Conservation (phyloP, 2,329 filamentous ascomycete genomes). For the Sporothrix brasiliensis region DNA sequence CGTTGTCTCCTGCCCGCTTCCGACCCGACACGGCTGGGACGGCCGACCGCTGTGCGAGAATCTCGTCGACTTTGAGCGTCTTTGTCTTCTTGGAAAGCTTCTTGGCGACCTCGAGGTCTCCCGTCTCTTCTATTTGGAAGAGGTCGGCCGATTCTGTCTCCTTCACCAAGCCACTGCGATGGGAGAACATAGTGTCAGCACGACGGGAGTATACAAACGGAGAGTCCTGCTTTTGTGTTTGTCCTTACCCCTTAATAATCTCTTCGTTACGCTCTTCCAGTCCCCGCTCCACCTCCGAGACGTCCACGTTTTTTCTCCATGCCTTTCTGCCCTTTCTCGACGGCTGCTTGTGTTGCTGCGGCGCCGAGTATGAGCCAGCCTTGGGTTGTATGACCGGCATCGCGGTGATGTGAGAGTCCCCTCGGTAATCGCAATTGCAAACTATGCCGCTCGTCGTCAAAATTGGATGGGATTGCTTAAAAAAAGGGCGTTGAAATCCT, state of each 20-base stretch:
- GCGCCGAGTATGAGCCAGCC: conserved; percentile 60
- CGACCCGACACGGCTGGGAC: conserved; percentile 76
- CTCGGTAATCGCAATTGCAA: background rate
- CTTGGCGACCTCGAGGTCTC: conserved; percentile 66
- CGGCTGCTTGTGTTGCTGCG: conserved; percentile 80
- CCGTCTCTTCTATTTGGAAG: conserved; percentile 78
- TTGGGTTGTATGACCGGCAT: conserved; percentile 60
- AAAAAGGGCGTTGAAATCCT: background rate
- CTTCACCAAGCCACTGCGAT: conserved; percentile 73
- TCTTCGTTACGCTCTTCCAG: conserved; percentile 84
- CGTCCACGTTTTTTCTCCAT: conserved; percentile 97
- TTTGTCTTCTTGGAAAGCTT: conserved; percentile 68
- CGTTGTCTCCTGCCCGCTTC: conserved; percentile 67
- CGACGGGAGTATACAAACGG: background rate
- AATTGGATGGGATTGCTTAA: background rate
- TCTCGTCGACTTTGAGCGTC: conserved; percentile 85
- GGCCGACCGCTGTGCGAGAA: conserved; percentile 80
- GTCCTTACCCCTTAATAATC: conserved; percentile 78
- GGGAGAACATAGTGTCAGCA: background rate
- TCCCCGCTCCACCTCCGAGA: conserved; percentile 81
- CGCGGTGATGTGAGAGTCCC: conserved; percentile 30
- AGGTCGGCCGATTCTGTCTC: conserved; percentile 83
- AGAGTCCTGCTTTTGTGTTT: too few relatives aligned
- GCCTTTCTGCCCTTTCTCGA: conserved; percentile 98
- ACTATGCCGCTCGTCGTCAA: background rate